phyloP scores from a whole-genome alignment of 228 moss, liverwort and hornwort genomes.

The Sphagnum fallax region DNA sequence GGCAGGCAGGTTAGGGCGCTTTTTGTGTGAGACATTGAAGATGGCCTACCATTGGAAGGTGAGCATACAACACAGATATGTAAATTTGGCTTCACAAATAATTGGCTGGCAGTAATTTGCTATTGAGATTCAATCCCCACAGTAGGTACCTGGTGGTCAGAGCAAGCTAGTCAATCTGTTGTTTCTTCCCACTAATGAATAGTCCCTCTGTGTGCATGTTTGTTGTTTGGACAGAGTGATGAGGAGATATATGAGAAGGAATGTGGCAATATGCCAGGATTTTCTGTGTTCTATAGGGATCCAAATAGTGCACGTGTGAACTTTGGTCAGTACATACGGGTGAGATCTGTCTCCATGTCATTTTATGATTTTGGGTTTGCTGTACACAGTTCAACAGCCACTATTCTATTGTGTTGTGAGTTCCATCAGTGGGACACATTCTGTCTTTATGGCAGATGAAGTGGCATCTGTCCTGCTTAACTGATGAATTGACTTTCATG shows the following conservation, averaged over 20 bases:
- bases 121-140: no score
- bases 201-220: no score
- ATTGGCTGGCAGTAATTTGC: no score
- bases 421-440: no score
- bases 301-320: constrained; percentile 92
- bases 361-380: not conserved
- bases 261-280: constrained; percentile 99
- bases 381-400: not conserved
- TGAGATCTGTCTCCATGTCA: constrained; percentile 10
- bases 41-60: constrained; percentile 99
- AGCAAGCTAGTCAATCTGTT: no score
- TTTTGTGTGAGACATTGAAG: constrained; percentile 93
- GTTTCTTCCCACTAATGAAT: no score
- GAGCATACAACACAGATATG: not conserved
- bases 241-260: constrained; percentile 90
- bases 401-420: no score
- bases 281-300: constrained; percentile 95
- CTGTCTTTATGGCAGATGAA: no score
- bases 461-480: no score
- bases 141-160: no score
- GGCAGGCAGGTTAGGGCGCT: constrained; percentile 91
- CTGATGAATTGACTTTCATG: no score
- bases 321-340: constrained; percentile 81
- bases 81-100: no score
- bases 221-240: constrained; percentile 49